Evolutionary conservation across 352 stramenopile genomes (phyloP), one percentile per base, ranked within the genome.

Genomic region (Globisporangium alternatum): DNA sequence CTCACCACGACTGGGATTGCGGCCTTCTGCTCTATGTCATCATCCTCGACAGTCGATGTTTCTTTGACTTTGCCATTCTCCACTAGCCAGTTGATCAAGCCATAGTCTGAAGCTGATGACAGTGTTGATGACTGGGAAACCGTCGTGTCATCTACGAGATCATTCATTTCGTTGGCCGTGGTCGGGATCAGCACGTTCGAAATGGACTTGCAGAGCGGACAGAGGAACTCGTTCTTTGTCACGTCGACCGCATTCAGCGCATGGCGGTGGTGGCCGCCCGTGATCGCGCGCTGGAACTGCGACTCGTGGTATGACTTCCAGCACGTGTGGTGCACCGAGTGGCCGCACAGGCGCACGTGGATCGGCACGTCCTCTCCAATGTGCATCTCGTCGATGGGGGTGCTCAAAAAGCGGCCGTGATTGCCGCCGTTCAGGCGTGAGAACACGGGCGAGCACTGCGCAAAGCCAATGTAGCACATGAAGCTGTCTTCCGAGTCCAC

Each of bases 191-290:
- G 66, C 52, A 98, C 95, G 62, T 99, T 99, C 0, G 91, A 98
- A n/a, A 98, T 95, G 54, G 97, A 95, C 65, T 99, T 98, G 81
- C 96, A 99, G 28, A 98, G 71, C 3, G 96, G 96, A 70, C 96
- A 99, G 5, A 99, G 68, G 64, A 98, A 99, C 68, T 99, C 96
- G 49, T 97, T 97, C 67, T 98, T 97, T 39, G 95, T 96, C 52
- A 98, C 96, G 67, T 98, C 97, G 1, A 98, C 95, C 21, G 94
- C 94, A 74, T 98, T 98, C 17, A 95, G 59, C 8, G 85, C 82
- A 52, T 91, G 93, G 53, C 97, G 91, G 76, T 98, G 97, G 61
- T 96, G 90, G 52, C 96, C 91, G 51, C 96, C 94, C 17, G 86
- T 97, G 55, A 95, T 95, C 33, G 94, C 83, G 31, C 94, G 88